These are phyloP conservation scores for Spathaspora boniae DNA, from an alignment of 805 yeast genomes.

Conservation along the genomic window DNA sequence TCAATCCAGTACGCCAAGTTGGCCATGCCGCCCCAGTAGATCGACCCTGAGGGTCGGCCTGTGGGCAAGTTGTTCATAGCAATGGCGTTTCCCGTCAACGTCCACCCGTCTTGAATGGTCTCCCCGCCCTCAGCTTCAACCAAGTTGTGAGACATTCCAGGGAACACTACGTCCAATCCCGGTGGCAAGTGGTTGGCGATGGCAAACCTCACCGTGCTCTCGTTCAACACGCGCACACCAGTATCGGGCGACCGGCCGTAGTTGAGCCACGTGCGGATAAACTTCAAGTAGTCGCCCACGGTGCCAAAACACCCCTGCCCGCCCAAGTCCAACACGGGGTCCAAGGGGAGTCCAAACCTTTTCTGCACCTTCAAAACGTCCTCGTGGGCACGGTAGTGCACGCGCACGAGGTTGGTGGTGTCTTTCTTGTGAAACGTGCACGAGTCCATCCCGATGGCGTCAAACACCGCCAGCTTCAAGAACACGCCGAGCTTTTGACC, in stretches of 20 bases:
- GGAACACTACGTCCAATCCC: conserved; percentile 15
- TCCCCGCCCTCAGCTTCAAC: conserved; percentile 12
- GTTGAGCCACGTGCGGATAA: conserved; percentile 38
- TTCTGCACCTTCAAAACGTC: conserved; percentile 12
- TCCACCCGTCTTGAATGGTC: conserved; percentile 25
- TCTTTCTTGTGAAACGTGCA: conserved; percentile 22
- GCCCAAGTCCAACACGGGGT: conserved; percentile 34
- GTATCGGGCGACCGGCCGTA: conserved; percentile 38
- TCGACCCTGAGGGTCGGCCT: conserved; percentile 33
- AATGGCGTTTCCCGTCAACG: conserved; percentile 34
- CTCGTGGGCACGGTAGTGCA: conserved; percentile 16
- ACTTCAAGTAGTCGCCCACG: conserved; percentile 35
- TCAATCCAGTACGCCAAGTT: conserved; percentile 41
- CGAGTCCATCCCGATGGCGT: conserved; percentile 31
- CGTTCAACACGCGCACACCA: conserved; percentile 22
- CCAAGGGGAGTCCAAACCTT: conserved; percentile 17
- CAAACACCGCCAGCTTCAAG: conserved; percentile 27
- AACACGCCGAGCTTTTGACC: conserved; percentile 31
- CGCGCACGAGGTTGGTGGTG: conserved; percentile 11
- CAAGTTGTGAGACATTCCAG: conserved; percentile 17
- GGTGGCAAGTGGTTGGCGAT: conserved; percentile 30
- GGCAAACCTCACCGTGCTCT: conserved; percentile 30
- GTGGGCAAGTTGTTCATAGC: conserved; percentile 21
- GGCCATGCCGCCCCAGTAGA: conserved; percentile 41
- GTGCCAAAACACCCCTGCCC: conserved; percentile 42